A percentile compares a stretch with the other conserved stretches of the same genome.
phyloP scores from a whole-genome alignment of 2,329 filamentous ascomycete genomes.

The Westerdykella ornata region DNA sequence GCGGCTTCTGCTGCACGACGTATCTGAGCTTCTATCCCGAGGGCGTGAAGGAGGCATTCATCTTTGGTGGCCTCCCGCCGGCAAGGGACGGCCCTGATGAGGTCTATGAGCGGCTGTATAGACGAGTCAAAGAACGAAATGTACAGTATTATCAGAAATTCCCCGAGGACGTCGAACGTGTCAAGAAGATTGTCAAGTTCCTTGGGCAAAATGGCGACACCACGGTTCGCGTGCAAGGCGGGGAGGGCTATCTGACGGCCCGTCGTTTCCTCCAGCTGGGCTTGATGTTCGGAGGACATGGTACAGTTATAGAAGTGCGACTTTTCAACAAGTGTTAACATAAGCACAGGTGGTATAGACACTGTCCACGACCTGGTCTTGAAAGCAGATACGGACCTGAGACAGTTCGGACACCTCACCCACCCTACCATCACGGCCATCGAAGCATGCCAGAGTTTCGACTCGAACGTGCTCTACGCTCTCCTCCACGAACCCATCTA shows the following conservation, averaged over 20 bases:
- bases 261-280: conserved; percentile 71
- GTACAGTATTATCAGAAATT: conserved; percentile 76
- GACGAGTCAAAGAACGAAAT: conserved; percentile 65
- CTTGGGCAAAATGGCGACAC: conserved; percentile 53
- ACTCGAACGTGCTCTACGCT: conserved; percentile 74
- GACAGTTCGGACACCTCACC: conserved; percentile 68
- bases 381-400: conserved; percentile 64
- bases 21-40: conserved; percentile 77
- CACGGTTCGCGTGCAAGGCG: conserved; percentile 61
- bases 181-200: conserved; percentile 60
- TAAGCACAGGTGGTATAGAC: conserved; percentile 22
- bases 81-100: conserved; percentile 64
- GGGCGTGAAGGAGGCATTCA: conserved; percentile 71
- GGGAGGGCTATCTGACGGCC: conserved; percentile 61
- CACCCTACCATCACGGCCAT: conserved; percentile 62
- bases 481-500: conserved; percentile 86
- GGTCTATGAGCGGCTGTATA: conserved; percentile 67
- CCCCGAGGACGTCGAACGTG: conserved; percentile 65
- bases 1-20: conserved; percentile 76
- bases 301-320: conserved; percentile 25
- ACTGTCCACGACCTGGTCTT: conserved; percentile 54
- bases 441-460: conserved; percentile 62
- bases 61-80: conserved; percentile 77
- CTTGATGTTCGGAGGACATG: conserved; percentile 70
- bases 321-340: conserved; percentile 8